A percentile compares a stretch with the other conserved stretches of the same genome.
phyloP scores from a whole-genome alignment of 176 grass and related monocot genomes.

The Carex pumila region DNA sequence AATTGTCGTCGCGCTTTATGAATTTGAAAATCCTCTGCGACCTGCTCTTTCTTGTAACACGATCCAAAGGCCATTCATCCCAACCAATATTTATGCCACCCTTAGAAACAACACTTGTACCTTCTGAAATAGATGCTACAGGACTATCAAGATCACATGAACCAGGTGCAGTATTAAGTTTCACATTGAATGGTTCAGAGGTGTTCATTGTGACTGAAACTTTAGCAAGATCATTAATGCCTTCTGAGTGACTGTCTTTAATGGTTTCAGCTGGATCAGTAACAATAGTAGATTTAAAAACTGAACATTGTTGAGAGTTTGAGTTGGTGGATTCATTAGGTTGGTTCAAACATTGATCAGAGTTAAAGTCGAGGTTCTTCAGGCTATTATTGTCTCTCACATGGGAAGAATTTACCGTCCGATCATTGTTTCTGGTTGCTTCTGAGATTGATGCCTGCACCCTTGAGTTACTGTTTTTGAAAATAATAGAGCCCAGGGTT shows the following conservation, averaged over 20 bases:
- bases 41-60: constrained; percentile 4
- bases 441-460: not conserved
- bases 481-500: constrained; percentile 9
- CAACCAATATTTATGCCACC: not conserved
- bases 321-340: constrained; percentile 8
- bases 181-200: not conserved
- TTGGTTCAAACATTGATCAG: not conserved
- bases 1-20: not conserved
- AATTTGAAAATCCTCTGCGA: not conserved
- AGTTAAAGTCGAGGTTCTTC: not conserved
- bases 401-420: not conserved
- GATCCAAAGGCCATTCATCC: not conserved
- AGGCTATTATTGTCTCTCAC: constrained; percentile 5
- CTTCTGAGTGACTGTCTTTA: constrained; percentile 10
- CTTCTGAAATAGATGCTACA: not conserved
- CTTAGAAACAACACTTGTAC: not conserved
- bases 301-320: constrained; percentile 4
- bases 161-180: not conserved
- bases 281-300: not conserved
- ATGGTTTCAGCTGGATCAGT: not conserved
- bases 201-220: not conserved
- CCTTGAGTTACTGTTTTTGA: constrained; percentile 8
- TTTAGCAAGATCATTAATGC: not conserved
- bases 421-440: not conserved
- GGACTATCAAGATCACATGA: not conserved